These are phyloP conservation scores for Kurtzmaniella natalensis DNA, from an alignment of 1,139 yeast genomes.

Conservation along the genomic window DNA sequence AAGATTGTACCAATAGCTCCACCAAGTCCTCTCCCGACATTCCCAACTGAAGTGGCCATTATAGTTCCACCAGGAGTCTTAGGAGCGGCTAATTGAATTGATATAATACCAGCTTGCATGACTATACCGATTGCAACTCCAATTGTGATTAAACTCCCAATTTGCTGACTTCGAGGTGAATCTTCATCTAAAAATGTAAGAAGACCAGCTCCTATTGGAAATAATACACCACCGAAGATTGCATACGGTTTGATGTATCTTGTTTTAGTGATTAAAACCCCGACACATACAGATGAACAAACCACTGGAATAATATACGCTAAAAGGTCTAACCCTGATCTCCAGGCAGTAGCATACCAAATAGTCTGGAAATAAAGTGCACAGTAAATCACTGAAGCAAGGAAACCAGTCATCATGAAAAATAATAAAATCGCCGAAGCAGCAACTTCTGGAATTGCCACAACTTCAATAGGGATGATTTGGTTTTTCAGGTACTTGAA, in stretches of 20 bases:
- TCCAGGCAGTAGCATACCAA: slow-evolving; percentile 26
- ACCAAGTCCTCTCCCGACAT: slow-evolving; percentile 28
- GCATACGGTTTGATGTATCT: slow-evolving; percentile 28
- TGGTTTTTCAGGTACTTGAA: slow-evolving; percentile 22
- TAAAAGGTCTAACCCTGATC: slow-evolving; percentile 36
- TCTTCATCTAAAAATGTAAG: slow-evolving; percentile 27
- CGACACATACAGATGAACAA: slow-evolving; percentile 24
- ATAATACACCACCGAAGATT: slow-evolving; percentile 21
- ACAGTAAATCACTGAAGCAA: slow-evolving; percentile 22
- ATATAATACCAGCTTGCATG: slow-evolving; percentile 26
- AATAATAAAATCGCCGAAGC: slow-evolving; percentile 22
- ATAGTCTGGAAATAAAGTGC: slow-evolving; percentile 38
- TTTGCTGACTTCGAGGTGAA: slow-evolving; percentile 22
- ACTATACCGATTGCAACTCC: slow-evolving; percentile 29
- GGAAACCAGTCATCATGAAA: slow-evolving; percentile 21
- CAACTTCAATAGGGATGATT: slow-evolving; percentile 24
- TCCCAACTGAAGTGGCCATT: slow-evolving; percentile 30
- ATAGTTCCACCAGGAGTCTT: slow-evolving; percentile 33
- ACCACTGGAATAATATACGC: slow-evolving; percentile 34
- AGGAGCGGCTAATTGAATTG: slow-evolving; percentile 33
- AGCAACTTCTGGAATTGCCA: slow-evolving; percentile 18
- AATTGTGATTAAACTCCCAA: slow-evolving; percentile 30
- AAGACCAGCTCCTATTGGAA: slow-evolving; percentile 32
- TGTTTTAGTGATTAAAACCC: slow-evolving; percentile 27
- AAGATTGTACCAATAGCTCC: slow-evolving; percentile 30